A percentile compares a stretch with the other conserved stretches of the same genome.
Conservation (phyloP, 192 early-diverging fungal species). For the Piromyces finnis region DNA sequence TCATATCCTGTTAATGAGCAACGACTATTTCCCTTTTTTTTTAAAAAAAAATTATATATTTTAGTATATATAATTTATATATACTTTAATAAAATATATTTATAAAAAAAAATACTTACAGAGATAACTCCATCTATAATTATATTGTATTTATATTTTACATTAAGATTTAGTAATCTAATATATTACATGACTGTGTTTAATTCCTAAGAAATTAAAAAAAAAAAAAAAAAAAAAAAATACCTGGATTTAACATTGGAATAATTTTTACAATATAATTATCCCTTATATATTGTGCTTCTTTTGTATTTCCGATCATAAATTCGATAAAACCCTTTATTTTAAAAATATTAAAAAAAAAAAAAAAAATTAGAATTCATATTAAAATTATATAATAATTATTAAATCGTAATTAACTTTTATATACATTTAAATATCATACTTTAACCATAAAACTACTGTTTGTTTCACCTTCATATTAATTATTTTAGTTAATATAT, state of each 20-base stretch:
- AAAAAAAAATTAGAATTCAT: too few species aligned
- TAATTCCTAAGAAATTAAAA: too few species aligned
- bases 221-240: neutral
- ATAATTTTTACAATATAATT: slow-evolving; percentile 19
- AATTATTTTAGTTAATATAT: too few species aligned
- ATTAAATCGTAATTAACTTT: too few species aligned
- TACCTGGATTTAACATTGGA: slow-evolving; percentile 22
- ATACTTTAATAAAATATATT: too few species aligned
- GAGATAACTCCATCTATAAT: too few species aligned
- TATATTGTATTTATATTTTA: too few species aligned
- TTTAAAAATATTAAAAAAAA: neutral
- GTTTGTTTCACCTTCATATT: neutral
- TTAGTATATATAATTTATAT: too few species aligned
- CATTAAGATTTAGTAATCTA: too few species aligned
- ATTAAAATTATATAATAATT: too few species aligned
- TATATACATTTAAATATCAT: neutral
- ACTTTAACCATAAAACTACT: neutral
- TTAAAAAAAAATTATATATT: too few species aligned
- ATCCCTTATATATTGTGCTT: slow-evolving; percentile 8
- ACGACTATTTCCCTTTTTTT: slow-evolving; percentile 3
- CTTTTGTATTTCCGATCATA: slow-evolving; percentile 2
- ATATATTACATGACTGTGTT: too few species aligned
- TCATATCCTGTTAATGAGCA: slow-evolving; percentile 22
- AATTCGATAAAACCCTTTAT: slow-evolving; percentile 7
- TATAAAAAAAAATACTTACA: neutral